These are phyloP conservation scores for Adansonia rubrostipa DNA, from an alignment of 441 rosid species.

Conservation along the genomic window DNA sequence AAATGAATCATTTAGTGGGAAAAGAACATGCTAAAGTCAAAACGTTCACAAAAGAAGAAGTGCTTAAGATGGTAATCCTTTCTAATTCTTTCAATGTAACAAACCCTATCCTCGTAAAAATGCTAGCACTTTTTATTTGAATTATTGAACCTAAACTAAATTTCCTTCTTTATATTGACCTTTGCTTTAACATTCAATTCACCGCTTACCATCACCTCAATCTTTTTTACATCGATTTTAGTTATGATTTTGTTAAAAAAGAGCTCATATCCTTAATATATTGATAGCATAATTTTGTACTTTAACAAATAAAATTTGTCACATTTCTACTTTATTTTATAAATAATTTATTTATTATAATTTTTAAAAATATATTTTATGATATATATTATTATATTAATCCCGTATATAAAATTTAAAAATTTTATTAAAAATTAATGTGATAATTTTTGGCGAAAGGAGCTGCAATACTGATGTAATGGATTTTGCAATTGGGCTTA, in stretches of 20 bases:
- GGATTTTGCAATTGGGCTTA: conserved; percentile 16
- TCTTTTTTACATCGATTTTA: background rate
- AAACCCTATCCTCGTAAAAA: conserved; percentile 4
- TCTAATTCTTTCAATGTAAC: conserved; percentile 22
- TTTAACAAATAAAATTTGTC: no score
- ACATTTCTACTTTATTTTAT: no score
- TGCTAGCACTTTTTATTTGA: background rate
- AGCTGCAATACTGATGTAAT: background rate
- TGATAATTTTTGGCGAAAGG: no score
- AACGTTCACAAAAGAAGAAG: conserved; percentile 14
- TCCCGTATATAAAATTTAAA: no score
- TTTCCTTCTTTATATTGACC: background rate
- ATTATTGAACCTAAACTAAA: conserved; percentile 23
- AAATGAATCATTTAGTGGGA: background rate
- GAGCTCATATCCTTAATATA: no score
- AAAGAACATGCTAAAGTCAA: conserved; percentile 25
- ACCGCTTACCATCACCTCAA: background rate
- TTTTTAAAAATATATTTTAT: no score
- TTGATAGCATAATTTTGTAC: no score
- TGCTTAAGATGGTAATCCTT: conserved; percentile 9
- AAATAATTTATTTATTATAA: no score
- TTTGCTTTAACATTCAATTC: conserved; percentile 21
- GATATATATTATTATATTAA: no score
- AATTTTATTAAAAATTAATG: no score
- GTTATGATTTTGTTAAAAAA: no score